Conservation (phyloP, 2,329 filamentous ascomycete species). For the Curvularia lunata region DNA sequence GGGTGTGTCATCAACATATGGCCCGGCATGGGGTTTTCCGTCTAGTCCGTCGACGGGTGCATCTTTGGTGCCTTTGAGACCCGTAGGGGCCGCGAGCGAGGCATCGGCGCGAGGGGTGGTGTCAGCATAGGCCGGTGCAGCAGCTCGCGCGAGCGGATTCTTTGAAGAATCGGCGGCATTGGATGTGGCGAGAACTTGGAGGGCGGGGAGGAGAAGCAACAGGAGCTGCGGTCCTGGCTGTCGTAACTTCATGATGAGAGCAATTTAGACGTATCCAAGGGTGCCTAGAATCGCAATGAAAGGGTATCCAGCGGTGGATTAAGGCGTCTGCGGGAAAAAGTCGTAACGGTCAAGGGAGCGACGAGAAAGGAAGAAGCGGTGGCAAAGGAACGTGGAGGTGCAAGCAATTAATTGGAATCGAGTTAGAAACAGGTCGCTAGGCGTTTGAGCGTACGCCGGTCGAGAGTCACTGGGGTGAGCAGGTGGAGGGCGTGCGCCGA, state of each 20-base stretch:
- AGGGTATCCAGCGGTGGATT: conserved; percentile 7
- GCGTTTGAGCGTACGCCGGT: conserved; percentile 20
- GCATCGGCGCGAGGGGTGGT: conserved; percentile 29
- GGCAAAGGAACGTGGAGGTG: conserved; percentile 12
- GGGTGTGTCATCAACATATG: conserved; percentile 66
- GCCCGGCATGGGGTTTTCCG: conserved; percentile 90
- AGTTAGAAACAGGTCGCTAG: conserved; percentile 9
- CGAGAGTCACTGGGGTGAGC: conserved; percentile 30
- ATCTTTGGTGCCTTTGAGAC: conserved; percentile 69
- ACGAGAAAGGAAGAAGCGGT: conserved; percentile 17
- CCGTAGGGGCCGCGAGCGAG: conserved; percentile 31
- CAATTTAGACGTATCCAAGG: conserved; percentile 19
- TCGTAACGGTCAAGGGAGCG: conserved; percentile 12
- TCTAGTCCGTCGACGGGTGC: conserved; percentile 91
- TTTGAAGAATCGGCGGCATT: conserved; percentile 45
- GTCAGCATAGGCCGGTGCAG: conserved; percentile 32
- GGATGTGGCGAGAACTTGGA: conserved; percentile 62
- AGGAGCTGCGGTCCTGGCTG: conserved; percentile 56
- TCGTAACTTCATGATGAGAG: conserved; percentile 64
- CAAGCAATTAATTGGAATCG: neutral
- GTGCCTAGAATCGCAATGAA: conserved; percentile 2
- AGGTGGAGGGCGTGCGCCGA: conserved; percentile 37
- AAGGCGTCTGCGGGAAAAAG: neutral
- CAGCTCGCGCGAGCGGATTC: conserved; percentile 40
- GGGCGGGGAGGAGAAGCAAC: conserved; percentile 64